Percentiles rank a stretch among this genome's conserved stretches.
Evolutionary conservation across 1,284 basidiomycete genomes (phyloP).

Genomic region (Melampsora occidentalis): DNA sequence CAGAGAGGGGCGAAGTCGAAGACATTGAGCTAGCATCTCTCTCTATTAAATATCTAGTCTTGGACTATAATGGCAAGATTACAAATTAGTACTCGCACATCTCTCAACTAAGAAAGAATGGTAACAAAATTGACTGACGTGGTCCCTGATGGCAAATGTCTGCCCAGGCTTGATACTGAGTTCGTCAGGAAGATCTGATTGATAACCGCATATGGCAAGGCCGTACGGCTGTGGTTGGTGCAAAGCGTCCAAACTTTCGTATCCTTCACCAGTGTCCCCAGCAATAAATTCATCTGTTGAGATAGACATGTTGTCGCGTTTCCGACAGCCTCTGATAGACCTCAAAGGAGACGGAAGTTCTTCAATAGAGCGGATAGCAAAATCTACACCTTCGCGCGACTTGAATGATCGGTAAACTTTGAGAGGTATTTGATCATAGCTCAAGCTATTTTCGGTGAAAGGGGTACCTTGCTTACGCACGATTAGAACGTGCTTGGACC

Average conservation of each 20-base stretch:
- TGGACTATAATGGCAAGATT: not conserved
- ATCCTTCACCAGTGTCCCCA: not conserved
- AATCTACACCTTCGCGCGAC: constrained; percentile 38
- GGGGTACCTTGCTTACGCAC: constrained; percentile 17
- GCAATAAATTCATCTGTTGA: constrained; percentile 2
- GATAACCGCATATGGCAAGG: constrained; percentile 35
- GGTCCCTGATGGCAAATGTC: constrained; percentile 22
- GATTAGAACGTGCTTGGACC: constrained; percentile 35
- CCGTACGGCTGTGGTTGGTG: constrained; percentile 10
- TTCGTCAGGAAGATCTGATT: constrained; percentile 14
- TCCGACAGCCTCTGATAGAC: constrained; percentile 9
- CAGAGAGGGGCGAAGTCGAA: constrained; percentile 9
- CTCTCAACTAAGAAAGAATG: not conserved
- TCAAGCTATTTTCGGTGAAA: constrained; percentile 25
- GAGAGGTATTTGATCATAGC: constrained; percentile 36
- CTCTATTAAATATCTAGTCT: constrained; percentile 32
- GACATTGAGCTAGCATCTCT: constrained; percentile 28
- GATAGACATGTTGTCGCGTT: constrained; percentile 7
- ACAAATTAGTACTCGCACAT: not conserved
- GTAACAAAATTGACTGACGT: constrained; percentile 2
- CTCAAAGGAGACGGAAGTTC: constrained; percentile 38
- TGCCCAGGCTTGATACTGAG: constrained; percentile 38
- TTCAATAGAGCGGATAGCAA: constrained; percentile 39
- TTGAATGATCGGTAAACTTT: constrained; percentile 41
- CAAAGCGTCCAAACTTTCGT: not conserved